Base-by-base conservation (phyloP, 495 filamentous ascomycete genomes). In the Letharia columbiana region DNA sequence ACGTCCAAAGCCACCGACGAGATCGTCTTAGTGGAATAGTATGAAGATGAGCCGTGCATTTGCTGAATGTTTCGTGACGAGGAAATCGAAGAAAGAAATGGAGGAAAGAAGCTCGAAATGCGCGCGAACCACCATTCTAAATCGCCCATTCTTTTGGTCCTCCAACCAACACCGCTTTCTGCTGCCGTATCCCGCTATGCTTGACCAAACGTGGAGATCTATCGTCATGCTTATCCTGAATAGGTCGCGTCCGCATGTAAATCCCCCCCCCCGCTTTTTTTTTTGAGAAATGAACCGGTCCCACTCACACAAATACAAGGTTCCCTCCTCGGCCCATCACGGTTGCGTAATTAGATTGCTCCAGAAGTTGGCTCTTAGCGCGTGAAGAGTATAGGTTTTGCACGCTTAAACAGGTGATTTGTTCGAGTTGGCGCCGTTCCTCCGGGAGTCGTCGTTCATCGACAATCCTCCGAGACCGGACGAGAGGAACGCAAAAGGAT, bases 401-500 rank as follows among this genome's bases (percentile, higher is more conserved):
- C 47, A 33, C 56, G n/a, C 65, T 71, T 84, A 89, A 31, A 84
- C 81, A 18, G 86, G 86, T 61, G 84, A 88, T 74, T 89, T 89
- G 81, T 75, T 87, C 15, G 78, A 79, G n/a, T 78, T 79, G 23
- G 84, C 79, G 47, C 90, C 90, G 71, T 95, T 94, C 70, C 91
- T 89, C 64, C 91, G 85, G 70, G 91, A 90, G 71, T 92, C 88
- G 70, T 92, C 90, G 69, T 86, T 87, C 73, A 96, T 89, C 15
- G 88, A 88, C 64, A 97, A 78, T 49, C 88, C 85, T 59, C 90
- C 87, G 20, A 97, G 85, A 10, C 91, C 90, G 2, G 86, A 81
- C 11, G 90, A 91, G 64, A 97, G 84, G 80, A 96, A 97, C 41
- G 91, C 89, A 72, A 97, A 96, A 17, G 92, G 91, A 69, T 95